Evolutionary conservation across 345 rosid genomes (phyloP).

Genomic region (Microcos paniculata): DNA sequence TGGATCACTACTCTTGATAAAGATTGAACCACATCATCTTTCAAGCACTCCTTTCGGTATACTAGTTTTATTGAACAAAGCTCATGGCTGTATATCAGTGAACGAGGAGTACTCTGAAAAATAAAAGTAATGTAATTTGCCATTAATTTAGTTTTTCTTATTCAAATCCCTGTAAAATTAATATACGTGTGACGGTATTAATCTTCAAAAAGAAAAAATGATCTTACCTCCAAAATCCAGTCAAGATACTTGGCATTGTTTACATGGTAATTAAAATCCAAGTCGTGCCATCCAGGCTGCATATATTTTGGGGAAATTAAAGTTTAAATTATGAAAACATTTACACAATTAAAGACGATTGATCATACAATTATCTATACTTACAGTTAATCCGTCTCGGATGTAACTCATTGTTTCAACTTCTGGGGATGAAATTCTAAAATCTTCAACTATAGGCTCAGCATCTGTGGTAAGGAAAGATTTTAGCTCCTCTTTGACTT

Average conservation of each 20-base stretch:
- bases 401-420: not conserved
- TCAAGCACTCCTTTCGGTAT: slow-evolving; percentile 10
- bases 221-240: slow-evolving; percentile 9
- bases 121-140: not conserved
- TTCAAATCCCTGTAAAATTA: no score
- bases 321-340: not conserved
- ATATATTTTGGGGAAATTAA: not conserved
- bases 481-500: not conserved
- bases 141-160: no score
- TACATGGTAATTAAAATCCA: slow-evolving; percentile 6
- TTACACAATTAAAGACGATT: no score
- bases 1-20: not conserved
- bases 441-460: not conserved
- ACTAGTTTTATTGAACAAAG: not conserved
- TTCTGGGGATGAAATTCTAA: not conserved
- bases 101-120: not conserved
- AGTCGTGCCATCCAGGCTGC: slow-evolving; percentile 5
- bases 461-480: not conserved
- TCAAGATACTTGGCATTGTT: slow-evolving; percentile 9
- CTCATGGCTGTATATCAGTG: not conserved
- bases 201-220: not conserved
- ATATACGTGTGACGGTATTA: no score
- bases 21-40: slow-evolving; percentile 1
- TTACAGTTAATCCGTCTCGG: not conserved
- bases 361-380: not conserved